Percentiles rank a stretch among this genome's conserved stretches.
phyloP scores from a whole-genome alignment of 2,329 filamentous ascomycete genomes.

The Cryphonectria carpinicola region DNA sequence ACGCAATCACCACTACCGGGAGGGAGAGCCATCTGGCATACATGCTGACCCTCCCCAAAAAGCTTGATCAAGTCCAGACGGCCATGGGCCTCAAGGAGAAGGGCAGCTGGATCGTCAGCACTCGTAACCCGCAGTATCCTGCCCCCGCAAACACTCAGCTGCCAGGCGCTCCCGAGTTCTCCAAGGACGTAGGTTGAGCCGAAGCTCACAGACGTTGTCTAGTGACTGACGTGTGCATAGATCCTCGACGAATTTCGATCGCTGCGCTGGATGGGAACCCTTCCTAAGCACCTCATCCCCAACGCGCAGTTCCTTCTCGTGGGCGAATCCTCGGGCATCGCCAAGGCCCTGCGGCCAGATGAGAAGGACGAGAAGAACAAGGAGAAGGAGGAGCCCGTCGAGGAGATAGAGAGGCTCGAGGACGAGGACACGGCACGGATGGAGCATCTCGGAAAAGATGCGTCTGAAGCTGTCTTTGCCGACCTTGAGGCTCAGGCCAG shows the following conservation, averaged over 20 bases:
- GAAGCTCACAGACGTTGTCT: background rate
- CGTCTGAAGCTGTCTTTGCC: slow-evolving; percentile 50
- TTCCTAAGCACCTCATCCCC: slow-evolving; percentile 73
- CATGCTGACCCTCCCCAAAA: slow-evolving; percentile 72
- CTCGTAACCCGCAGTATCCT: slow-evolving; percentile 76
- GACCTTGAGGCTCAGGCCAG: slow-evolving; percentile 54
- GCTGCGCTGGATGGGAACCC: slow-evolving; percentile 74
- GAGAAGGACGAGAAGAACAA: slow-evolving; percentile 60
- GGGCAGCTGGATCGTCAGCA: slow-evolving; percentile 78
- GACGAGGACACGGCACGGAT: slow-evolving; percentile 74
- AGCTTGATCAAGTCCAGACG: slow-evolving; percentile 72
- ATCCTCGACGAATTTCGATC: slow-evolving; percentile 73
- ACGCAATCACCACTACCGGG: slow-evolving; percentile 75
- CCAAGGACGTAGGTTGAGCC: slow-evolving; percentile 62
- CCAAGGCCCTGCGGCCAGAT: slow-evolving; percentile 59
- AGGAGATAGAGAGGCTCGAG: slow-evolving; percentile 75
- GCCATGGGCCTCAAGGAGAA: slow-evolving; percentile 72
- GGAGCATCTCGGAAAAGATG: slow-evolving; percentile 50
- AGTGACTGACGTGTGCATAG: slow-evolving; percentile 40
- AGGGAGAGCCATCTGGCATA: slow-evolving; percentile 79
- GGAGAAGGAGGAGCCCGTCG: slow-evolving; percentile 65
- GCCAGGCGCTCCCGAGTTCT: slow-evolving; percentile 69
- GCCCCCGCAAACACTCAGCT: slow-evolving; percentile 67
- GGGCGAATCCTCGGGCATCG: slow-evolving; percentile 65
- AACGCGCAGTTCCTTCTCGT: slow-evolving; percentile 81